A percentile compares a stretch with the other conserved stretches of the same genome.
Conservation (phyloP, 371 early-diverging fungal species). For the Enterocytospora artemiae region DNA sequence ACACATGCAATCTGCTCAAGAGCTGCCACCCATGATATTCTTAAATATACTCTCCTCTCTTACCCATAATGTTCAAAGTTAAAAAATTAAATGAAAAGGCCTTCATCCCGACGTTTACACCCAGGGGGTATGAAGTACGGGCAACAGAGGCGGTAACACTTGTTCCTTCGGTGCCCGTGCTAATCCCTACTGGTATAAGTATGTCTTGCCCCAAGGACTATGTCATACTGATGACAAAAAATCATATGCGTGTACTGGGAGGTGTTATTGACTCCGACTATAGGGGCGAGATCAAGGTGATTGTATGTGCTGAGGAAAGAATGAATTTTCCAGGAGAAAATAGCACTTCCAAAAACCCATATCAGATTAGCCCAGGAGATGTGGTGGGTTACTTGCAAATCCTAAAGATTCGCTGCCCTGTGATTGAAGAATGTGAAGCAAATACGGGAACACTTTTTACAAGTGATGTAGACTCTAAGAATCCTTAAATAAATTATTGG, state of each 20-base stretch:
- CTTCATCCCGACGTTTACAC: not conserved
- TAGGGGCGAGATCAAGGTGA: constrained; percentile 49
- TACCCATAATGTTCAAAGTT: no score
- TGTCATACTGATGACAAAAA: constrained; percentile 19
- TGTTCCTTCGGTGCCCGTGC: constrained; percentile 1
- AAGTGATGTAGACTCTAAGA: not conserved
- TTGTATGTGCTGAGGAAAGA: constrained; percentile 35
- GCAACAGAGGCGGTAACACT: constrained; percentile 19
- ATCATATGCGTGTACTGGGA: constrained; percentile 34
- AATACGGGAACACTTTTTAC: not conserved
- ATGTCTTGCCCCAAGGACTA: constrained; percentile 27
- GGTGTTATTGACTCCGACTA: constrained; percentile 56
- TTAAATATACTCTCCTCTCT: no score
- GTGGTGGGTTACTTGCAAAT: not conserved
- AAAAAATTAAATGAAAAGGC: no score
- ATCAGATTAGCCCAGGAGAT: not conserved
- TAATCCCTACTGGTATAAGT: constrained; percentile 29
- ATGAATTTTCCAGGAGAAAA: constrained; percentile 18
- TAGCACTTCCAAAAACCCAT: not conserved
- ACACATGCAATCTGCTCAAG: not conserved
- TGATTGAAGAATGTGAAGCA: not conserved
- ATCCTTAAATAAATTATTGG: not conserved
- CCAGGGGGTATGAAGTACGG: constrained; percentile 17
- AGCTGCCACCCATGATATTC: not conserved
- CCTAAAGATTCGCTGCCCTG: not conserved